Evolutionary conservation across 225 moss, liverwort and hornwort species (phyloP), one percentile per base, ranked within the genome.

Genomic region (Pseudisothecium myosuroides): DNA sequence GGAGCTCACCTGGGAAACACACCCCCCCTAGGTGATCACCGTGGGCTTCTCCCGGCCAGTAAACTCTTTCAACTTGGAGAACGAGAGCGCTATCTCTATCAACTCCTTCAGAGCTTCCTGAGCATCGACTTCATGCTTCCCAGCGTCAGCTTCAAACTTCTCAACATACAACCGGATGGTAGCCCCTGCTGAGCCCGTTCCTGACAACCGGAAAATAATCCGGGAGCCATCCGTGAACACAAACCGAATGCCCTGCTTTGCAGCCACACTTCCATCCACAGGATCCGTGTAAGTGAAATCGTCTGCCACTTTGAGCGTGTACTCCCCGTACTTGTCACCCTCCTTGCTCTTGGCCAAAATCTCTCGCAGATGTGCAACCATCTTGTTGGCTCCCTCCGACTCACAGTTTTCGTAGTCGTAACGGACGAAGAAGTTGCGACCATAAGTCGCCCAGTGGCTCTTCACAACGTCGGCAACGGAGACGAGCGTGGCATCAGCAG

Each of bases 221-320:
- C 98, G 94, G 61, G 98, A 97, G 64, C 98, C 98, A 66, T 97
- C 98, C 3, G 94, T 90, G 89, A 99, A 99, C 18, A 99, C 91
- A 47, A 99, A 99, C 6, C 97, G 94, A 56, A 99, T 92, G 76
- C 98, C 98, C 90, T 99, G 98, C 87, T 99, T 97, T 7, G 91
- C 91, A 27, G 95, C 96, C 54, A 97, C 93, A 79, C 96, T 95
- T 36, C 98, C 96, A 82, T 99, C 98, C 7, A 98, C 95, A 8
- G 98, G 97, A 84, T 99, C 98, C 8, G 95, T 96, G 94, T 99
- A 99, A 6, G 95, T 91, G 87, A 99, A 99, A 72, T 99, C 96
- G 66, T 97, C 98, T 8, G 96, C 97, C 76, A 97, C 59, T 49
- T 93, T 93, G 76, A 97, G 94, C 17, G 89, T 87, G 83, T 97